Percentiles rank a stretch among this genome's conserved stretches.
Conservation (phyloP, 2,329 filamentous ascomycete genomes). For the Claviceps paspali region DNA sequence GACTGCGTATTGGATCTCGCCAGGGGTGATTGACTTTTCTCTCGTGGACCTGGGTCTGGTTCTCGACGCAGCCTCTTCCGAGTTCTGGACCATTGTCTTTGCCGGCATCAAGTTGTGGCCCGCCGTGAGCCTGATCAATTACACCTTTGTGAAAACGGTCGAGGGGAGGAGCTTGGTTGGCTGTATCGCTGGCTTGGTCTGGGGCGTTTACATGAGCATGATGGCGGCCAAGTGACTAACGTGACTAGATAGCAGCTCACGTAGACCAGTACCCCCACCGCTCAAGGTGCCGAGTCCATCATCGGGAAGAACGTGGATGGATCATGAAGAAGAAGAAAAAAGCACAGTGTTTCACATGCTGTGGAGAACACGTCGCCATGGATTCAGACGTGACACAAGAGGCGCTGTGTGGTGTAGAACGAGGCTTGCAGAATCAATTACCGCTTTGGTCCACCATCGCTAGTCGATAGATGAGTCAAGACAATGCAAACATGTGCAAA, state of each 20-base stretch:
- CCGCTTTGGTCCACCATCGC: not conserved
- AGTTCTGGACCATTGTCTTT: conserved; percentile 48
- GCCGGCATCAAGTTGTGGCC: conserved; percentile 62
- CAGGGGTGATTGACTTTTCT: conserved; percentile 27
- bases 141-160: conserved; percentile 52
- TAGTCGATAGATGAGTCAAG: not conserved
- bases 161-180: conserved; percentile 55
- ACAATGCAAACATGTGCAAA: no score
- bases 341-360: no score
- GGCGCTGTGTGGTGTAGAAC: no score
- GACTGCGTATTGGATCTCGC: conserved; percentile 19
- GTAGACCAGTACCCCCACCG: no score
- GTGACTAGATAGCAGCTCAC: no score
- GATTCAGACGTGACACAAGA: no score
- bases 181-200: conserved; percentile 55
- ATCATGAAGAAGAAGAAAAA: no score
- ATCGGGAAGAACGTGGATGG: not conserved
- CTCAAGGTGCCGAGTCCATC: no score
- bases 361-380: no score
- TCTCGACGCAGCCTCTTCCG: conserved; percentile 28
- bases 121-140: conserved; percentile 53
- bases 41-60: conserved; percentile 30
- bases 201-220: conserved; percentile 63
- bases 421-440: not conserved
- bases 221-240: conserved; percentile 26